A percentile compares a stretch with the other conserved stretches of the same genome.
Conservation (phyloP, 1,284 basidiomycete species). For the Ceratobasidium sp. region DNA sequence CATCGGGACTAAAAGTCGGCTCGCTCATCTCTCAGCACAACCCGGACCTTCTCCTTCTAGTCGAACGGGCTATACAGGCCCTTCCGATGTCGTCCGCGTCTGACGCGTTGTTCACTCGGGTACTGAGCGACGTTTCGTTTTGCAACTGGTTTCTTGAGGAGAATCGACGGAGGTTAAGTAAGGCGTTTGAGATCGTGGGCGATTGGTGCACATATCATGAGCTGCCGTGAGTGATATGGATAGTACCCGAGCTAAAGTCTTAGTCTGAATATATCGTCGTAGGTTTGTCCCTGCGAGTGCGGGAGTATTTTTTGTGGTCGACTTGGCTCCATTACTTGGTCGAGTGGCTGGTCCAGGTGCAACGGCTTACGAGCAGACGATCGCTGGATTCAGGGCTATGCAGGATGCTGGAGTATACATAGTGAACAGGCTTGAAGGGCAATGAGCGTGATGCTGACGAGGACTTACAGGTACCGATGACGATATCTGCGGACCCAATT, state of each 20-base stretch:
- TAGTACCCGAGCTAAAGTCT: not conserved
- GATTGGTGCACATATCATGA: constrained; percentile 38
- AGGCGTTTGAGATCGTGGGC: constrained; percentile 24
- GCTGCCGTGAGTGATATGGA: not conserved
- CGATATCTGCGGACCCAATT: not conserved
- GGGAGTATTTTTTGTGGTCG: constrained; percentile 29
- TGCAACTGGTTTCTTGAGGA: constrained; percentile 25
- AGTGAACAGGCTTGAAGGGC: not conserved
- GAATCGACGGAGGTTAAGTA: not conserved
- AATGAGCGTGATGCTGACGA: too few relatives aligned
- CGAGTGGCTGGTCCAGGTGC: not conserved
- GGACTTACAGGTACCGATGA: constrained; percentile 10
- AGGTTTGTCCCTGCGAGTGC: constrained; percentile 35
- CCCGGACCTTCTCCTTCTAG: constrained; percentile 16
- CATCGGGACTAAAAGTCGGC: constrained; percentile 38
- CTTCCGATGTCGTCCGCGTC: constrained; percentile 11
- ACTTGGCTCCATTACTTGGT: constrained; percentile 6
- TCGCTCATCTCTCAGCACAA: constrained; percentile 43
- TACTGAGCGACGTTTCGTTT: constrained; percentile 9
- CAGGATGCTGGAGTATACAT: constrained; percentile 18
- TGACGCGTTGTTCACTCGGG: constrained; percentile 7
- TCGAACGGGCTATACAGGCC: constrained; percentile 18
- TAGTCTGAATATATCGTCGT: not conserved
- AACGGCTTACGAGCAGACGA: not conserved
- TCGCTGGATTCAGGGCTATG: constrained; percentile 13